phyloP scores from a whole-genome alignment of 2,329 filamentous ascomycete genomes.

The Aureobasidium sp. region DNA sequence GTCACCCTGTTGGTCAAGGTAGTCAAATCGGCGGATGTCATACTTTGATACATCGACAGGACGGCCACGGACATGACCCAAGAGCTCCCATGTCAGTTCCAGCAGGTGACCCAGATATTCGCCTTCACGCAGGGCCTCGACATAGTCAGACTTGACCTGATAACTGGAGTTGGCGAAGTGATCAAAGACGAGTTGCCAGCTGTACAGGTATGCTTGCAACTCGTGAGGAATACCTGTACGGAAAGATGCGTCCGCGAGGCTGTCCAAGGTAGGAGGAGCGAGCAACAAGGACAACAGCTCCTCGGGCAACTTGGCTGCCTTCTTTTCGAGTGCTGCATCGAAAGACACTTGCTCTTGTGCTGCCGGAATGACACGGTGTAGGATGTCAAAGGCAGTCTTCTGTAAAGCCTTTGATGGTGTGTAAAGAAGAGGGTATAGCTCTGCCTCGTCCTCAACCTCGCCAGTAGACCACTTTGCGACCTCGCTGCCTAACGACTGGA shows the following conservation, averaged over 20 bases:
- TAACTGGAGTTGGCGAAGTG: slow-evolving; percentile 57
- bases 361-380: slow-evolving; percentile 71
- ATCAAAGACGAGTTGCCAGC: slow-evolving; percentile 86
- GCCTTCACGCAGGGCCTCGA: slow-evolving; percentile 66
- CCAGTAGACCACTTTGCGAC: slow-evolving; percentile 56
- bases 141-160: slow-evolving; percentile 75
- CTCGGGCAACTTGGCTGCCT: slow-evolving; percentile 64
- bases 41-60: slow-evolving; percentile 64
- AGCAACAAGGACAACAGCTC: slow-evolving; percentile 78
- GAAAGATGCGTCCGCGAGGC: slow-evolving; percentile 57
- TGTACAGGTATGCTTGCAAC: slow-evolving; percentile 72
- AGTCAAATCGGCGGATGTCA: slow-evolving; percentile 57
- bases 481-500: slow-evolving; percentile 63
- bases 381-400: slow-evolving; percentile 67
- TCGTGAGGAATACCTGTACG: slow-evolving; percentile 57
- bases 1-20: slow-evolving; percentile 2
- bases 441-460: slow-evolving; percentile 54
- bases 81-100: slow-evolving; percentile 72
- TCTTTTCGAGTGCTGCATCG: slow-evolving; percentile 64
- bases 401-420: slow-evolving; percentile 69
- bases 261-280: slow-evolving; percentile 64
- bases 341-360: slow-evolving; percentile 76
- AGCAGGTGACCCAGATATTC: slow-evolving; percentile 62
- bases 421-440: slow-evolving; percentile 68
- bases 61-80: slow-evolving; percentile 68